phyloP scores from a whole-genome alignment of 305 asterid genomes.

The Fraxinus floribunda region DNA sequence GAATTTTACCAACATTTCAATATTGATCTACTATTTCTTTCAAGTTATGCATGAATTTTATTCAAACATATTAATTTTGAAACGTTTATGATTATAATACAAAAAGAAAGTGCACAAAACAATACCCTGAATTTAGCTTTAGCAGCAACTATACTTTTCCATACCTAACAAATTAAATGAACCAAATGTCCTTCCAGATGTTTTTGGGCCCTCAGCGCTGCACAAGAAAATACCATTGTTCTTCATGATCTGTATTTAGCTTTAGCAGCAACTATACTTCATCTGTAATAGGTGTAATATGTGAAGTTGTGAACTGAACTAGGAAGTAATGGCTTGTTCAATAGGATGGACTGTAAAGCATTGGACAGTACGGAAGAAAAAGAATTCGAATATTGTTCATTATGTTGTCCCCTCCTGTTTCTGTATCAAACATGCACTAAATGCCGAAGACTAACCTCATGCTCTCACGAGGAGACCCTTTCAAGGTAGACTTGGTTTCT shows the following conservation, averaged over 20 bases:
- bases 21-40: no score
- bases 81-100: no score
- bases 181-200: conserved; percentile 43
- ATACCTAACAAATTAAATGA: conserved; percentile 52
- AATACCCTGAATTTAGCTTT: no score
- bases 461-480: conserved; percentile 59
- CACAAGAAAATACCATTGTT: conserved; percentile 32
- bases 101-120: no score
- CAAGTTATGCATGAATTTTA: no score
- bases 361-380: not conserved
- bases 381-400: not conserved
- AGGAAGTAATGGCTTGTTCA: not conserved
- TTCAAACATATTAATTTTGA: no score
- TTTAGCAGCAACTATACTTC: conserved; percentile 1
- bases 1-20: no score
- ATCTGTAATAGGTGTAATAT: not conserved
- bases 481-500: conserved; percentile 87
- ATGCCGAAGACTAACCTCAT: conserved; percentile 50
- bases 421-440: not conserved
- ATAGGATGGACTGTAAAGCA: not conserved
- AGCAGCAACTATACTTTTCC: conserved; percentile 11
- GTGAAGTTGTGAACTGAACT: not conserved
- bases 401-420: not conserved
- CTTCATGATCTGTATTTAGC: not conserved
- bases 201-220: conserved; percentile 60